Evolutionary conservation across 345 rosid genomes (phyloP), one percentile per base, ranked within the genome.

Genomic region (Noccaea bulbosa): DNA sequence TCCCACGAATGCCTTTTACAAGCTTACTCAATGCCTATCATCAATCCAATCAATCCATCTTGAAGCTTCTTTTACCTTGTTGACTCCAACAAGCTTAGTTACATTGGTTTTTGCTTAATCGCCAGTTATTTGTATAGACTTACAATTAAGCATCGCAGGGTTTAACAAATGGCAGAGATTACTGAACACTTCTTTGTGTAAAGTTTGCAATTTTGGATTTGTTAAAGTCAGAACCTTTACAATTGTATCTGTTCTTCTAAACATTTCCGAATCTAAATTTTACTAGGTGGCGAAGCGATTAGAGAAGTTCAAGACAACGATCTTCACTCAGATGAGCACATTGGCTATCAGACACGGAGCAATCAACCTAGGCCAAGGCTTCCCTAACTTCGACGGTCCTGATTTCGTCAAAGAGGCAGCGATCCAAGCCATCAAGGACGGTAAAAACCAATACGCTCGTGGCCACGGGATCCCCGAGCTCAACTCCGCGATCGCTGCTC

Each of bases 321-420:
- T 94, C 56, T 94, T 92, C 74, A 94, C 98, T 8, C 92, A 94
- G 33, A 94, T 92, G 99, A 92, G 97, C 60, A 77, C 65, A 35
- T 92, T 94, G 47, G 96, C 96, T 43, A 69, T 80, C 69, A 91
- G 89, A 77, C 88, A 88, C 63, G 92, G 97, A 60, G 99, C 98
- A 6, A 86, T 94, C 65, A 94, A 94, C 49, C 80, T 94, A 33
- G 97, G 99, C 35, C 99, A 94, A 78, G 98, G 98, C 55, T 94
- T 94, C 69, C 99, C 99, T 11, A 92, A 89, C 80, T 94, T 94
- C 50, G 99, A 91, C 56, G 98, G 98, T 67, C 98, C 97, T 15
- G 97, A 92, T 16, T 94, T 94, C 77, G 89, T 94, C 11, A 89
- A 94, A 79, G 96, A 92, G 70, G 96, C 91, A 7, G 99, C 98